Percentiles rank a stretch among this genome's conserved stretches.
These are phyloP conservation scores for Setaria italica DNA, from an alignment of 202 grass and related monocot genomes.

Conservation along the genomic window DNA sequence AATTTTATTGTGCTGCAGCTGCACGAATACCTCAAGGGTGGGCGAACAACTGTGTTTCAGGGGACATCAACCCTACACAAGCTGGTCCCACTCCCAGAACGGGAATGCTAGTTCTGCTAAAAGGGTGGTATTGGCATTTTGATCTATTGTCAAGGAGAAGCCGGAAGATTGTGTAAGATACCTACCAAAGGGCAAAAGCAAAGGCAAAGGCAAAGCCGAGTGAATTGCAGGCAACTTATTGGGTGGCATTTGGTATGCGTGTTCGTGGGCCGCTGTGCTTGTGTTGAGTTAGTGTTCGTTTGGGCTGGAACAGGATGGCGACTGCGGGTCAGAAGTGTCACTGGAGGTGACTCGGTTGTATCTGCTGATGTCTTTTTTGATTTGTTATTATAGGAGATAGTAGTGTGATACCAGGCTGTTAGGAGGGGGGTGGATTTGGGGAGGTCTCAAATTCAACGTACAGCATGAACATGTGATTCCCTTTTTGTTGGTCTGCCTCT, in stretches of 20 bases:
- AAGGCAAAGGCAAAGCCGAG: conserved; percentile 1
- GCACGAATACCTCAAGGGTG: conserved; percentile 72
- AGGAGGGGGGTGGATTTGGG: neutral
- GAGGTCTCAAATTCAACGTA: conserved; percentile 11
- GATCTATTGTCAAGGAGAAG: neutral
- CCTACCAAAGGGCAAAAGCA: neutral
- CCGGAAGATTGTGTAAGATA: conserved; percentile 12
- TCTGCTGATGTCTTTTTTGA: neutral
- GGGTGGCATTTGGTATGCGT: too few relatives aligned
- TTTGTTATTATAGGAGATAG: neutral
- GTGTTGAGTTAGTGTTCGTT: neutral
- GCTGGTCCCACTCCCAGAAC: conserved; percentile 46
- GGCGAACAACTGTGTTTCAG: conserved; percentile 76
- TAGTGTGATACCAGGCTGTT: neutral
- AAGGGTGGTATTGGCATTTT: neutral
- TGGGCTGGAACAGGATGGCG: neutral
- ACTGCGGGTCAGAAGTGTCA: neutral
- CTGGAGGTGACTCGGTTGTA: neutral
- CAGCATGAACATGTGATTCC: neutral
- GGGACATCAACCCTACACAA: conserved; percentile 90
- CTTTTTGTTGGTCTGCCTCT: neutral
- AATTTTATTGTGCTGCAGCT: conserved; percentile 55
- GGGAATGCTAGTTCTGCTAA: conserved; percentile 28
- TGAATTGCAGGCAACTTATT: conserved; percentile 6
- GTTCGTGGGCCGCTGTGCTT: neutral